These are phyloP conservation scores for Trametes cingulata DNA, from an alignment of 768 basidiomycete genomes.

Conservation along the genomic window DNA sequence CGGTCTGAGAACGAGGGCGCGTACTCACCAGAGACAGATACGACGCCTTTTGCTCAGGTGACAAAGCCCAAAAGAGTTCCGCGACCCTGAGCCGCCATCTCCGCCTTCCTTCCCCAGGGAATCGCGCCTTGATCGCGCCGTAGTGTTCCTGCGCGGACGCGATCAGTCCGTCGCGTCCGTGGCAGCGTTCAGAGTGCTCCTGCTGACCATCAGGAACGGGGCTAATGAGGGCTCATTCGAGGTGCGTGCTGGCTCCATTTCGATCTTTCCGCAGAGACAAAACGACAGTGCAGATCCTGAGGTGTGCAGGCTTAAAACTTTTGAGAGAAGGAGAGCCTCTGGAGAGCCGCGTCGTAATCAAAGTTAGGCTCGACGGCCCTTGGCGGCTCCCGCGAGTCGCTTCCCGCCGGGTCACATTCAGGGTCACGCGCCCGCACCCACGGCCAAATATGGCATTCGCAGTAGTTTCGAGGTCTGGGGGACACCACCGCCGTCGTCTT, in stretches of 20 bases:
- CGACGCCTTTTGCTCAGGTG: conserved; percentile 28
- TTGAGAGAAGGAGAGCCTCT: neutral
- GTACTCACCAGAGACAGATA: conserved; percentile 21
- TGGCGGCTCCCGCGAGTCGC: conserved; percentile 5
- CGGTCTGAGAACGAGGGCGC: neutral
- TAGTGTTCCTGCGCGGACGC: conserved; percentile 37
- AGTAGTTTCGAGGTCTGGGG: conserved; percentile 6
- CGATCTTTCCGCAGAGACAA: neutral
- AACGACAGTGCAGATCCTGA: neutral
- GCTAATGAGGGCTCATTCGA: conserved; percentile 15
- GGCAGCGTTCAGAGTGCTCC: neutral
- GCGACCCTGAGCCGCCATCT: conserved; percentile 55
- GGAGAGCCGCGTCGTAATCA: neutral
- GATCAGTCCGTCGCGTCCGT: conserved; percentile 4
- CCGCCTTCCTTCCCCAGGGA: conserved; percentile 57
- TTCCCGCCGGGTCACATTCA: conserved; percentile 5
- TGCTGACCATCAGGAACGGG: conserved; percentile 24
- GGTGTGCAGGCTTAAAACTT: neutral
- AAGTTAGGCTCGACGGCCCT: conserved; percentile 1
- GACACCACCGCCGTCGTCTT: neutral
- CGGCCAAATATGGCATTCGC: conserved; percentile 11
- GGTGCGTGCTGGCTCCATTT: conserved; percentile 5
- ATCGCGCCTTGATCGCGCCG: conserved; percentile 41
- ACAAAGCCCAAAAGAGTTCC: conserved; percentile 48
- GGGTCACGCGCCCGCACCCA: conserved; percentile 15